Percentiles rank a stretch among this genome's conserved stretches.
Conservation (phyloP, 2,329 filamentous ascomycete genomes). For the Fusarium sp. region DNA sequence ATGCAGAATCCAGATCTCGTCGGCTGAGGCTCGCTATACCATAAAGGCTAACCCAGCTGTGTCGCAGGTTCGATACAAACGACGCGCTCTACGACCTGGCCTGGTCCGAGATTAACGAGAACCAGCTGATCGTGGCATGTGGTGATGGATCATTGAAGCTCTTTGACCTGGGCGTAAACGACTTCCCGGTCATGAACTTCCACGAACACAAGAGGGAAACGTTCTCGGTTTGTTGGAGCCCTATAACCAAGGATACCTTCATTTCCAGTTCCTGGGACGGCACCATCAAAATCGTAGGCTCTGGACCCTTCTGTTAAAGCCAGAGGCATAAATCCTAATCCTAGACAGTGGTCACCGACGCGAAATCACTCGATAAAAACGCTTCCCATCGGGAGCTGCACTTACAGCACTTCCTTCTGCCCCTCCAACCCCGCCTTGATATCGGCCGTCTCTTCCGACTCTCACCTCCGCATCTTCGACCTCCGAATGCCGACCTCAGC, state of each 20-base stretch:
- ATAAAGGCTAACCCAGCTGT: slow-evolving; percentile 1
- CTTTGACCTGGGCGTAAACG: slow-evolving; percentile 82
- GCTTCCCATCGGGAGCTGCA: slow-evolving; percentile 90
- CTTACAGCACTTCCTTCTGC: slow-evolving; percentile 91
- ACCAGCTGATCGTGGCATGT: slow-evolving; percentile 87
- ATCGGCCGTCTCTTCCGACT: slow-evolving; percentile 89
- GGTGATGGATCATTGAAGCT: slow-evolving; percentile 96
- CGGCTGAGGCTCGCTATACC: neutral
- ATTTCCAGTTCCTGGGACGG: slow-evolving; percentile 96
- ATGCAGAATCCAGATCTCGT: slow-evolving; percentile 39
- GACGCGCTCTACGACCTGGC: slow-evolving; percentile 94
- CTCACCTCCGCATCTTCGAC: slow-evolving; percentile 90
- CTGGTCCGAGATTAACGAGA: slow-evolving; percentile 97
- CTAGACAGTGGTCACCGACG: slow-evolving; percentile 80
- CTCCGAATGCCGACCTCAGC: slow-evolving; percentile 86
- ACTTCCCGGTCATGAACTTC: slow-evolving; percentile 92
- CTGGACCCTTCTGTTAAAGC: neutral
- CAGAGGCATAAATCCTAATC: slow-evolving; percentile 4
- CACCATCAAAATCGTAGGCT: slow-evolving; percentile 81
- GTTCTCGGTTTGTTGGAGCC: slow-evolving; percentile 92
- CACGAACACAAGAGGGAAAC: slow-evolving; percentile 94
- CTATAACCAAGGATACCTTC: slow-evolving; percentile 90
- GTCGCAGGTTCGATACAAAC: slow-evolving; percentile 87
- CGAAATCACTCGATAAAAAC: slow-evolving; percentile 80
- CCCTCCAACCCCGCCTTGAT: slow-evolving; percentile 88